Percentiles rank a stretch among this genome's conserved stretches.
phyloP scores from a whole-genome alignment of 306 rosid species.

The Notholithocarpus densiflorus region DNA sequence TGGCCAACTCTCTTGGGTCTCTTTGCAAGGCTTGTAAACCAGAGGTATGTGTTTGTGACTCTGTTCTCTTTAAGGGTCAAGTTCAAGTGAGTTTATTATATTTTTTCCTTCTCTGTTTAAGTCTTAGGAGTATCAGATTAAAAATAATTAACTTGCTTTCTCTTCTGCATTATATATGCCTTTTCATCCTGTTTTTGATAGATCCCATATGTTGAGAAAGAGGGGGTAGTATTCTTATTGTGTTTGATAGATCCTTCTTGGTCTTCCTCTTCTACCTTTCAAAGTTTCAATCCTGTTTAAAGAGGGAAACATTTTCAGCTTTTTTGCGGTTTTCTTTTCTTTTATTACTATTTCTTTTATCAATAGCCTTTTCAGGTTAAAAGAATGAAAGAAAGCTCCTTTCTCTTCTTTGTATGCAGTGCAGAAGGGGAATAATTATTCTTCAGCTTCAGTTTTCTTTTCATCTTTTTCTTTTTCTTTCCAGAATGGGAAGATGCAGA shows the following conservation, averaged over 20 bases:
- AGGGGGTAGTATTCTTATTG: background rate
- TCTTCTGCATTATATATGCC: background rate
- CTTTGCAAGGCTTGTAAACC: constrained; percentile 88
- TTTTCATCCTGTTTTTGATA: background rate
- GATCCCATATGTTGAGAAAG: background rate
- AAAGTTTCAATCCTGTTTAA: background rate
- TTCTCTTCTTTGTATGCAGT: constrained; percentile 35
- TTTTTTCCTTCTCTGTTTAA: background rate
- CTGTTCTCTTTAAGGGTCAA: background rate
- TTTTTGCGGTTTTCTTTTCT: background rate
- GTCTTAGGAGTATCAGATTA: background rate
- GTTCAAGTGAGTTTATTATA: background rate
- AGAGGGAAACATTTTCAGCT: constrained; percentile 1
- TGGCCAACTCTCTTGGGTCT: constrained; percentile 71
- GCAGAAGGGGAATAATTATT: constrained; percentile 26
- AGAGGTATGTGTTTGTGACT: constrained; percentile 47
- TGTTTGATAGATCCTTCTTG: constrained; percentile 37
- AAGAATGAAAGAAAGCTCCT: background rate
- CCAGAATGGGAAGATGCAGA: constrained; percentile 21
- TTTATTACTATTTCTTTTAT: background rate
- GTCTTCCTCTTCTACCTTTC: constrained; percentile 3
- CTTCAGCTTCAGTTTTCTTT: constrained; percentile 20
- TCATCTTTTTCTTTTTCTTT: constrained; percentile 33
- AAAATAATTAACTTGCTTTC: background rate
- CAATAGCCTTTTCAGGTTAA: background rate